A percentile compares a stretch with the other conserved stretches of the same genome.
These are phyloP conservation scores for Cladorrhinum sp. DNA, from an alignment of 2,329 filamentous ascomycete genomes.

Conservation along the genomic window DNA sequence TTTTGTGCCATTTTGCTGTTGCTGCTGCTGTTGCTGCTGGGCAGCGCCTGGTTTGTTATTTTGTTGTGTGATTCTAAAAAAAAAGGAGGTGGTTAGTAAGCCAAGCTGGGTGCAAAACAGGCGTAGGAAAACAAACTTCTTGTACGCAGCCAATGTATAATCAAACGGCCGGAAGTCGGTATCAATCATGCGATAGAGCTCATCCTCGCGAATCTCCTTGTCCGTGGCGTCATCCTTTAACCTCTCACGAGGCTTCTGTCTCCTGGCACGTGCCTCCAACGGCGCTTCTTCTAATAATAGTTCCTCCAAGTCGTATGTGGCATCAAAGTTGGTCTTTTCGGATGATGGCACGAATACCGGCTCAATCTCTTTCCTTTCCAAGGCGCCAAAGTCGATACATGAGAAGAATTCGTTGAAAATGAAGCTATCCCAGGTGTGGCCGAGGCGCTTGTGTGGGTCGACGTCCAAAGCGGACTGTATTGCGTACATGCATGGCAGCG, in stretches of 20 bases:
- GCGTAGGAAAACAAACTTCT: conserved; percentile 53
- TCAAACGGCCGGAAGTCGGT: conserved; percentile 92
- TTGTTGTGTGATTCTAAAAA: background rate
- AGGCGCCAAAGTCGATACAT: conserved; percentile 74
- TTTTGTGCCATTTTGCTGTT: conserved; percentile 10
- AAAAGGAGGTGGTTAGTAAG: background rate
- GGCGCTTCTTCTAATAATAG: conserved; percentile 90
- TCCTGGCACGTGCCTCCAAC: conserved; percentile 83
- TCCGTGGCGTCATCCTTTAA: conserved; percentile 92
- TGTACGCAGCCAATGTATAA: conserved; percentile 80
- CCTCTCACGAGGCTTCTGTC: conserved; percentile 89
- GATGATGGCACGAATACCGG: conserved; percentile 91
- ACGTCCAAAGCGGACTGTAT: conserved; percentile 80
- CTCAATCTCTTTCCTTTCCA: conserved; percentile 84
- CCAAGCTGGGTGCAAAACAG: background rate
- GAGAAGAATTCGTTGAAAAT: conserved; percentile 87
- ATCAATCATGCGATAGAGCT: conserved; percentile 92
- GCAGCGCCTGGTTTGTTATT: conserved; percentile 16
- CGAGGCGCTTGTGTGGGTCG: conserved; percentile 77
- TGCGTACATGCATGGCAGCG: conserved; percentile 82
- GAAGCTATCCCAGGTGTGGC: conserved; percentile 82
- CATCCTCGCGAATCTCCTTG: conserved; percentile 91
- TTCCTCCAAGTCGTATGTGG: conserved; percentile 95
- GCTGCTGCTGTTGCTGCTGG: conserved; percentile 16
- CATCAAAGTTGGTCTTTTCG: conserved; percentile 98